phyloP scores from a whole-genome alignment of 164 flowering plant species.

The Vitis cinerea region DNA sequence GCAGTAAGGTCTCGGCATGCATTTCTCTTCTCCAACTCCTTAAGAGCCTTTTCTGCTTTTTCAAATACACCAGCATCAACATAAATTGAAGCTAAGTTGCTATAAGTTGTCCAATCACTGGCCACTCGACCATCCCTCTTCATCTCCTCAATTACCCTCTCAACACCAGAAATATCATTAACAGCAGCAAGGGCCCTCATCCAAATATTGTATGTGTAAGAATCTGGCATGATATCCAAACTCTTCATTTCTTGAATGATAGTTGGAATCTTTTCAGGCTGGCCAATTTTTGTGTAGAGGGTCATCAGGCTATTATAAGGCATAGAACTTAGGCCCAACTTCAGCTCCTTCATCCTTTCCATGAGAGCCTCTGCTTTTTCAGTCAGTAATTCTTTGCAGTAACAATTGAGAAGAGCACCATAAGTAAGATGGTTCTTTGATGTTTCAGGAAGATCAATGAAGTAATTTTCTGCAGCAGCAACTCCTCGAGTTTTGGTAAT shows the following conservation, averaged over 20 bases:
- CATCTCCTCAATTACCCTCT: slow-evolving; percentile 88
- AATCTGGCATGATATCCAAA: slow-evolving; percentile 51
- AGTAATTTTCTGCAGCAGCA: slow-evolving; percentile 75
- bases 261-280: slow-evolving; percentile 64
- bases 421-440: slow-evolving; percentile 74
- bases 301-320: slow-evolving; percentile 93
- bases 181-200: slow-evolving; percentile 87
- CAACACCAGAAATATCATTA: slow-evolving; percentile 78
- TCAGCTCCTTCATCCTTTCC: slow-evolving; percentile 91
- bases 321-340: slow-evolving; percentile 61
- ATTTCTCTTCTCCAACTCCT: slow-evolving; percentile 79
- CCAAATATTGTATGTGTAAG: slow-evolving; percentile 81
- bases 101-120: slow-evolving; percentile 91
- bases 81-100: slow-evolving; percentile 91
- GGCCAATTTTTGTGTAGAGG: slow-evolving; percentile 61
- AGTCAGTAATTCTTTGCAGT: slow-evolving; percentile 78
- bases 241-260: slow-evolving; percentile 88
- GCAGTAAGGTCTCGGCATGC: slow-evolving; percentile 50
- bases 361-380: slow-evolving; percentile 86
- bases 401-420: slow-evolving; percentile 88
- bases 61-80: slow-evolving; percentile 68
- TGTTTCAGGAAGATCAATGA: slow-evolving; percentile 71
- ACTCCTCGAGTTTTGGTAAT: slow-evolving; percentile 74
- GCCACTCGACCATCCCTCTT: slow-evolving; percentile 78
- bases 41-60: slow-evolving; percentile 81